A percentile compares a stretch with the other conserved stretches of the same genome.
Conservation (phyloP, 2,329 filamentous ascomycete genomes). For the Beauveria bassiana region DNA sequence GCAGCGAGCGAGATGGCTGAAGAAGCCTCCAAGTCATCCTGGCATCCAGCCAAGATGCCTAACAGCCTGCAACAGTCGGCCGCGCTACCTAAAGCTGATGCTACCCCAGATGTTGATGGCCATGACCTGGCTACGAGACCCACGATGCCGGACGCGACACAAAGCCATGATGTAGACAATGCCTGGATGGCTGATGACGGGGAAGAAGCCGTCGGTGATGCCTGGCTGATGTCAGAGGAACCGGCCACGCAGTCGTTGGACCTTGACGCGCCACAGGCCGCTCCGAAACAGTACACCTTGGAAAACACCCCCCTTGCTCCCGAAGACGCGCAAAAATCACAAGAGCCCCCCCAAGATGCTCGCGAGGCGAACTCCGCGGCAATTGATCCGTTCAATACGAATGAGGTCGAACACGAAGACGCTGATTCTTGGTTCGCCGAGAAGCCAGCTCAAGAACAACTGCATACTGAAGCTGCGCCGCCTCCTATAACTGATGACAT, state of each 20-base stretch:
- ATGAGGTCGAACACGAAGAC: not conserved
- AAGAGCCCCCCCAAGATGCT: not conserved
- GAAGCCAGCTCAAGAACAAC: not conserved
- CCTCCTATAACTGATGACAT: not conserved
- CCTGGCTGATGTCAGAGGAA: constrained; percentile 15
- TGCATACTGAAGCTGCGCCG: not conserved
- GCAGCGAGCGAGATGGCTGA: constrained; percentile 25
- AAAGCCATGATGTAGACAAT: constrained; percentile 4
- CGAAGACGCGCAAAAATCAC: not conserved
- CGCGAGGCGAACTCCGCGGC: not conserved
- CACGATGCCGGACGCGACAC: constrained; percentile 1
- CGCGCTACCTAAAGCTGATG: not conserved
- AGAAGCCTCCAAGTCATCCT: constrained; percentile 28
- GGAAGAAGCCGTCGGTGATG: constrained; percentile 18
- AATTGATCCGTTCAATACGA: not conserved
- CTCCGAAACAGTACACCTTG: not conserved
- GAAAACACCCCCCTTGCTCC: not conserved
- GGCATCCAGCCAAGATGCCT: constrained; percentile 36
- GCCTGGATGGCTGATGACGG: constrained; percentile 16
- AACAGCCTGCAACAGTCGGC: constrained; percentile 16
- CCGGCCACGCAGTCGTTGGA: not conserved
- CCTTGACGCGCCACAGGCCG: not conserved
- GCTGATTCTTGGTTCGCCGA: constrained; percentile 1
- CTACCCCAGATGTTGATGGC: not conserved
- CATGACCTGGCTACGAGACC: not conserved